These are phyloP conservation scores for Stevia rebaudiana DNA, from an alignment of 140 eudicot species.

Conservation along the genomic window DNA sequence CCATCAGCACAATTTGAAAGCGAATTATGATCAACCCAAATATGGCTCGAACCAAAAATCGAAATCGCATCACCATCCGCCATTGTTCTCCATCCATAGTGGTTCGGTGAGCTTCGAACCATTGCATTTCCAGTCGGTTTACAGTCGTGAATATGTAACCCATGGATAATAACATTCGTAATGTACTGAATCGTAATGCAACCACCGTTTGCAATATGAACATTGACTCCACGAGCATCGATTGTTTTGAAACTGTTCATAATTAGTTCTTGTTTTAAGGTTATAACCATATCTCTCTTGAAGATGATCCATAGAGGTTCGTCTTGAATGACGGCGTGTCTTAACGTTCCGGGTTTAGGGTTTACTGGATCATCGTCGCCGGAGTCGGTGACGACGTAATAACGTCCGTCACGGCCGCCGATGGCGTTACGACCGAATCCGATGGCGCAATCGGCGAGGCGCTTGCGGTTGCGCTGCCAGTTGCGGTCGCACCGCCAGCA, in stretches of 20 bases:
- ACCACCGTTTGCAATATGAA: conserved; percentile 4
- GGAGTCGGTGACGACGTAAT: conserved; percentile 75
- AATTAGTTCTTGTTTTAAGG: conserved; percentile 4
- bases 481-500: conserved; percentile 92
- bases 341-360: conserved; percentile 67
- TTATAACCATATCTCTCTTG: conserved; percentile 25
- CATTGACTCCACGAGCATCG: conserved; percentile 1
- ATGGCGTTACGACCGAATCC: conserved; percentile 88
- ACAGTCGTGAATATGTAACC: conserved; percentile 10
- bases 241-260: conserved; percentile 10
- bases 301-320: conserved; percentile 82
- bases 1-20: conserved; percentile 13
- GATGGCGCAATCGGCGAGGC: conserved; percentile 78
- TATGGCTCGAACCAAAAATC: conserved; percentile 11
- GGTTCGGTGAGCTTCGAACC: conserved; percentile 10
- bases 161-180: background rate
- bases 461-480: conserved; percentile 77
- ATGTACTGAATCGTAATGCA: conserved; percentile 16
- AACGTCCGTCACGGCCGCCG: conserved; percentile 85
- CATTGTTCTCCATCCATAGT: conserved; percentile 7
- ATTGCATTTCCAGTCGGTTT: conserved; percentile 9
- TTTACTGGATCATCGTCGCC: conserved; percentile 67
- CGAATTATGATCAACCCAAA: conserved; percentile 16
- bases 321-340: conserved; percentile 70
- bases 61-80: conserved; percentile 12